phyloP scores from a whole-genome alignment of 73 alveolate species.

The Diophrys sp. region DNA sequence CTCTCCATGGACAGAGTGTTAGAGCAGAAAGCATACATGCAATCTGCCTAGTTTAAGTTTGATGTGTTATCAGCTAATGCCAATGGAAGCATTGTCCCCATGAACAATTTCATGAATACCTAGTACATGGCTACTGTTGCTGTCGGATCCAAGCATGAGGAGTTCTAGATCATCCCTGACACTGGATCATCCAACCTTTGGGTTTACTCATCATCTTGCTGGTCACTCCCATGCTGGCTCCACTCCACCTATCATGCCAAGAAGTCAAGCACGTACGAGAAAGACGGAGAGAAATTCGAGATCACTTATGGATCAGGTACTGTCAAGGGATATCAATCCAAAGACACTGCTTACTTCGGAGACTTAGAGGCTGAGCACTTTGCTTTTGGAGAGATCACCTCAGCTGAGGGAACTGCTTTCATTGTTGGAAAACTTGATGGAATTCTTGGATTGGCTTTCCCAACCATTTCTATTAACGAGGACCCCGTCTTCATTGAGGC shows the following conservation, averaged over 20 bases:
- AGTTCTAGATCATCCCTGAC: conserved; percentile 80
- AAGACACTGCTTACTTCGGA: conserved; percentile 62
- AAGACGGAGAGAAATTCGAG: conserved; percentile 55
- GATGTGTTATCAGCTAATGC: background rate
- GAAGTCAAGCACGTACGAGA: conserved; percentile 53
- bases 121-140: conserved; percentile 73
- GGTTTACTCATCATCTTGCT: conserved; percentile 79
- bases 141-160: conserved; percentile 83
- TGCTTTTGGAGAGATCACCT: conserved; percentile 65
- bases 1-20: background rate
- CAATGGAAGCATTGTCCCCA: conserved; percentile 24
- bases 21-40: background rate
- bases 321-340: conserved; percentile 51
- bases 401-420: conserved; percentile 70
- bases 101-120: conserved; percentile 73
- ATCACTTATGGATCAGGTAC: conserved; percentile 74
- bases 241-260: conserved; percentile 49
- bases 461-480: conserved; percentile 66
- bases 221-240: conserved; percentile 52
- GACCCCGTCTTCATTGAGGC: conserved; percentile 63
- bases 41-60: background rate
- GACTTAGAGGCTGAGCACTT: conserved; percentile 24
- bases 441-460: conserved; percentile 84
- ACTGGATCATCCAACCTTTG: conserved; percentile 92
- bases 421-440: conserved; percentile 74